Evolutionary conservation across 257 asterid species (phyloP).

Genomic region (Ajuga chamaepitys): DNA sequence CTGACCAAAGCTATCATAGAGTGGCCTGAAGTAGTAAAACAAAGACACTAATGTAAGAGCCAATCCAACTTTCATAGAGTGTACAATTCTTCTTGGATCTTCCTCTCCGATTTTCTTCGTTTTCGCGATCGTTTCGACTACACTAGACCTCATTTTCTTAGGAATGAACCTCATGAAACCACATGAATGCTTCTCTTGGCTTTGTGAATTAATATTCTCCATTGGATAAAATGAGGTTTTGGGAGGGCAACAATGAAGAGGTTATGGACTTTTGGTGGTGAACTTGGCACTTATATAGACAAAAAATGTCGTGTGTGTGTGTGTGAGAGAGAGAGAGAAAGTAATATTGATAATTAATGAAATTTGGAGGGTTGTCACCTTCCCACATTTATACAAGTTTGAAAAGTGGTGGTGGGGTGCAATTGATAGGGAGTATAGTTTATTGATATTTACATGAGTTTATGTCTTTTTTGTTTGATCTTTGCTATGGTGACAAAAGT

Average conservation of each 20-base stretch:
- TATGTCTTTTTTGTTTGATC: constrained; percentile 5
- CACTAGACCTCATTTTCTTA: constrained; percentile 2
- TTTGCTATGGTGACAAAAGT: constrained; percentile 8
- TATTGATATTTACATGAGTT: constrained; percentile 14
- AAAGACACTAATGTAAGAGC: constrained; percentile 54
- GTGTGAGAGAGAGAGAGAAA: not conserved
- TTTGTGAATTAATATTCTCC: constrained; percentile 25
- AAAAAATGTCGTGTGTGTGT: not conserved
- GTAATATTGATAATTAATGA: not conserved
- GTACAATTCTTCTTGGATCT: constrained; percentile 58
- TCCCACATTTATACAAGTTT: constrained; percentile 7
- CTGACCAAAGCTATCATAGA: constrained; percentile 57
- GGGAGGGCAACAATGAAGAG: not conserved
- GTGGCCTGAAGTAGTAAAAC: constrained; percentile 52
- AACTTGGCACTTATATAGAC: constrained; percentile 14
- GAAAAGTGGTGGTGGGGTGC: constrained; percentile 11
- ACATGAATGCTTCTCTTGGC: constrained; percentile 14
- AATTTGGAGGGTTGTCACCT: constrained; percentile 18
- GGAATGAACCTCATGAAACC: constrained; percentile 17
- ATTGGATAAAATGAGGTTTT: not conserved
- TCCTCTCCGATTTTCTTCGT: constrained; percentile 41
- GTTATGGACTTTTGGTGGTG: constrained; percentile 3
- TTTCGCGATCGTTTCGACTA: constrained; percentile 8
- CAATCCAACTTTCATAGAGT: constrained; percentile 55
- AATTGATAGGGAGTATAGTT: constrained; percentile 13